These are phyloP conservation scores for Mangifera indica DNA, from an alignment of 345 rosid species.

Conservation along the genomic window DNA sequence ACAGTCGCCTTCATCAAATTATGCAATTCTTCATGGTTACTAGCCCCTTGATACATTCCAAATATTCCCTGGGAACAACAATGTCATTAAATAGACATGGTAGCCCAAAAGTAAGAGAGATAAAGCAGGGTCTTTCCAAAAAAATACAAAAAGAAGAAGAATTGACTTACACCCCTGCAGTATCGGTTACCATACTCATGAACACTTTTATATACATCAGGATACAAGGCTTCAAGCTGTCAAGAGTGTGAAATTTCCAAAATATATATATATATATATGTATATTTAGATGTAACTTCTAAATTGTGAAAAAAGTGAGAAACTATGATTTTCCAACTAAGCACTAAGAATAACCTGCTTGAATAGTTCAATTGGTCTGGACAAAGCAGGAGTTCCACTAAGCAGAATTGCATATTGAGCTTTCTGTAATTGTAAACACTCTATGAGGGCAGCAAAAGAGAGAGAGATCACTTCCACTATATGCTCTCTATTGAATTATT, in stretches of 20 bases:
- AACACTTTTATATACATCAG: constrained; percentile 74
- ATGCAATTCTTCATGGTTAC: constrained; percentile 97
- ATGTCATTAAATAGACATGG: constrained; percentile 2
- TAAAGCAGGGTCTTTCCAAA: neutral
- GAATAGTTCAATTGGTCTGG: constrained; percentile 91
- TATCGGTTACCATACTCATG: constrained; percentile 87
- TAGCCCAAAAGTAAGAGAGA: neutral
- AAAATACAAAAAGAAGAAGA: no score
- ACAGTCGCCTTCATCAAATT: constrained; percentile 93
- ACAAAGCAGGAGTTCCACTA: constrained; percentile 97
- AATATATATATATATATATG: no score
- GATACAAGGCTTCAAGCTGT: constrained; percentile 93
- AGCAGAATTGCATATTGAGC: constrained; percentile 80
- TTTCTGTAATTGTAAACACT: constrained; percentile 57
- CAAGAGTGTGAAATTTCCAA: constrained; percentile 23
- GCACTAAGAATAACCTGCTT: constrained; percentile 62
- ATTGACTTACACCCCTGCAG: constrained; percentile 77
- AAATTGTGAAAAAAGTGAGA: constrained; percentile 11
- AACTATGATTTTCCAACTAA: constrained; percentile 11
- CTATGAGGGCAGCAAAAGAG: neutral
- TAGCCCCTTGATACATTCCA: constrained; percentile 89
- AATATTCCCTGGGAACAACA: constrained; percentile 59
- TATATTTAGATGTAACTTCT: constrained; percentile 11
- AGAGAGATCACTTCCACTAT: neutral
- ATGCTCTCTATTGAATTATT: neutral